Conservation (phyloP, 139 green algal species). For the Ettlia oleoabundans region DNA sequence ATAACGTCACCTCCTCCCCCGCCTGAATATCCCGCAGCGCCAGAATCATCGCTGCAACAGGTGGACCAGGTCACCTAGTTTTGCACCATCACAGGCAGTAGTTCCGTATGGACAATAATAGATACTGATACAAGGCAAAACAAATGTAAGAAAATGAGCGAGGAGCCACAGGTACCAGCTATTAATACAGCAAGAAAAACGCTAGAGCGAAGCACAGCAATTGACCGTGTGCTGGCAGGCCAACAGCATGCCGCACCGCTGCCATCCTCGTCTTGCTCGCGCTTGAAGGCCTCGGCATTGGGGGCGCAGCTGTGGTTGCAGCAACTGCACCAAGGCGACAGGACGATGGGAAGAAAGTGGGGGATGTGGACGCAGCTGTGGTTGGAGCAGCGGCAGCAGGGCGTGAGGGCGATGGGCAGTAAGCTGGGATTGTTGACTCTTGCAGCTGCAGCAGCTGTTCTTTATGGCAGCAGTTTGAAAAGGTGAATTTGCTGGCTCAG, state of each 20-base stretch:
- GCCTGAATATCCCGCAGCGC: conserved; percentile 55
- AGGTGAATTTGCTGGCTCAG: not conserved
- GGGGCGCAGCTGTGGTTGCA: conserved; percentile 93
- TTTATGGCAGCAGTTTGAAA: not conserved
- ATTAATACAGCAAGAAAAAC: not conserved
- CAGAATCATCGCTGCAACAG: conserved; percentile 63
- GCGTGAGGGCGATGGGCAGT: no score
- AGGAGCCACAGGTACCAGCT: not conserved
- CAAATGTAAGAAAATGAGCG: not conserved
- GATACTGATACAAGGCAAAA: not conserved
- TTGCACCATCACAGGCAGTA: not conserved
- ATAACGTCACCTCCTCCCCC: conserved; percentile 80
- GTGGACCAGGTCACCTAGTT: no score
- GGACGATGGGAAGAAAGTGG: not conserved
- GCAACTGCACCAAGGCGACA: conserved; percentile 56
- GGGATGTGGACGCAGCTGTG: no score
- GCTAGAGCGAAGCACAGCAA: no score
- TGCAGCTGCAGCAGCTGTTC: no score
- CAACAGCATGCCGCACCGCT: conserved; percentile 9
- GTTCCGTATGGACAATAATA: not conserved
- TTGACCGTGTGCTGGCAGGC: not conserved
- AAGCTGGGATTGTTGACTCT: no score
- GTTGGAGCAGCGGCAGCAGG: not conserved
- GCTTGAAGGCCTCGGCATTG: conserved; percentile 71
- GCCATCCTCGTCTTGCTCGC: conserved; percentile 34